A percentile compares a stretch with the other conserved stretches of the same genome.
Evolutionary conservation across 352 stramenopile species (phyloP).

Genomic region (Pythium pectinolyticum): DNA sequence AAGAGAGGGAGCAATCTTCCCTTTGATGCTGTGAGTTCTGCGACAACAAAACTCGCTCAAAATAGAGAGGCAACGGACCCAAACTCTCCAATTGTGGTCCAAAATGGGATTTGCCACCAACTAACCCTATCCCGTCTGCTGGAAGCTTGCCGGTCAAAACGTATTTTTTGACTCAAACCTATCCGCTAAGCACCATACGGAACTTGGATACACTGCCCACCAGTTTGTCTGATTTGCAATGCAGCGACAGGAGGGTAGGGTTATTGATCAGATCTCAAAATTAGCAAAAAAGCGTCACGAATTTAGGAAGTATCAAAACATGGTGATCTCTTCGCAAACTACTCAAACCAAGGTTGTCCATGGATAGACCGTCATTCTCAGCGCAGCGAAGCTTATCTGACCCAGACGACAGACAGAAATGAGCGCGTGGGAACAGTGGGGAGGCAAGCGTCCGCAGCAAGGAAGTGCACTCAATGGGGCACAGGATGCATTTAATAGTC

Average conservation of each 20-base stretch:
- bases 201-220: too few species aligned
- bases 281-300: too few species aligned
- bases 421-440: constrained; percentile 69
- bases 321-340: neutral
- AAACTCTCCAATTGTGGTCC: neutral
- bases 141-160: neutral
- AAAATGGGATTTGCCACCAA: neutral
- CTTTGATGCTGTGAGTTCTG: too few species aligned
- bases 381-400: neutral
- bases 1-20: neutral
- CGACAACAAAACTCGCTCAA: neutral
- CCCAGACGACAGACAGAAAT: constrained; percentile 8
- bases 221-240: neutral
- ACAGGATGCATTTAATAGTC: constrained; percentile 51
- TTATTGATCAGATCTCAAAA: too few species aligned
- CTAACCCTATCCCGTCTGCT: constrained; percentile 1
- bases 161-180: neutral
- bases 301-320: constrained; percentile 4
- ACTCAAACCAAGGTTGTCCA: constrained; percentile 1
- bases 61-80: neutral
- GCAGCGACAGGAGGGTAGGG: neutral
- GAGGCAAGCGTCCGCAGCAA: constrained; percentile 55
- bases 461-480: constrained; percentile 32
- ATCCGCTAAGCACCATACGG: too few species aligned
- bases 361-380: constrained; percentile 13